Conservation (phyloP, 176 grass and related monocot genomes). For the Aegilops tauschii region DNA sequence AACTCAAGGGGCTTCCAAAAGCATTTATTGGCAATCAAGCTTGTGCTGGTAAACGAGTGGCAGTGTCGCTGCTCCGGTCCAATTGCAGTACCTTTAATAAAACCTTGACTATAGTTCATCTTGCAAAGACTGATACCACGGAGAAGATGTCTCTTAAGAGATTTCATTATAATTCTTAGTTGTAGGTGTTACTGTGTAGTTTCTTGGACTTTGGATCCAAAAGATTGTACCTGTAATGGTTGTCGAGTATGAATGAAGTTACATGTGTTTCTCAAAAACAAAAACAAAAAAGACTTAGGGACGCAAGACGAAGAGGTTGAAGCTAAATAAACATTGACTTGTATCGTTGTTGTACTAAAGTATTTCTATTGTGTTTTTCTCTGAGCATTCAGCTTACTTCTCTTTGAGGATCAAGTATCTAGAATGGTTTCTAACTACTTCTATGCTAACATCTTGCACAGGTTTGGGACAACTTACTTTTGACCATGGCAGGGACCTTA, state of each 20-base stretch:
- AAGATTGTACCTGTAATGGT: not conserved
- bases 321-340: not conserved
- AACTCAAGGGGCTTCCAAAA: not conserved
- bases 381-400: slow-evolving; percentile 4
- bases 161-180: not conserved
- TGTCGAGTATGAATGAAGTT: not conserved
- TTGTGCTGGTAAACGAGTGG: not conserved
- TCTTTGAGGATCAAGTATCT: not conserved
- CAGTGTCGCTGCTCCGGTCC: not conserved
- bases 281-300: not conserved
- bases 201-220: not conserved
- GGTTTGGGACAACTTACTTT: slow-evolving; percentile 22
- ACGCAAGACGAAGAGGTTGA: not conserved
- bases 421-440: slow-evolving; percentile 10
- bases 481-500: slow-evolving; percentile 55
- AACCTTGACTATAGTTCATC: not conserved
- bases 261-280: not conserved
- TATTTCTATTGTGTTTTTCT: not conserved
- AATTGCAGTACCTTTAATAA: not conserved
- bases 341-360: not conserved
- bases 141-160: not conserved
- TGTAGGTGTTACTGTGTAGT: not conserved
- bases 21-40: not conserved
- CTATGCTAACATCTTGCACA: slow-evolving; percentile 6
- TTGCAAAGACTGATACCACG: not conserved